Base-by-base conservation (phyloP, 345 rosid species). In the Eucalyptus sp. region DNA sequence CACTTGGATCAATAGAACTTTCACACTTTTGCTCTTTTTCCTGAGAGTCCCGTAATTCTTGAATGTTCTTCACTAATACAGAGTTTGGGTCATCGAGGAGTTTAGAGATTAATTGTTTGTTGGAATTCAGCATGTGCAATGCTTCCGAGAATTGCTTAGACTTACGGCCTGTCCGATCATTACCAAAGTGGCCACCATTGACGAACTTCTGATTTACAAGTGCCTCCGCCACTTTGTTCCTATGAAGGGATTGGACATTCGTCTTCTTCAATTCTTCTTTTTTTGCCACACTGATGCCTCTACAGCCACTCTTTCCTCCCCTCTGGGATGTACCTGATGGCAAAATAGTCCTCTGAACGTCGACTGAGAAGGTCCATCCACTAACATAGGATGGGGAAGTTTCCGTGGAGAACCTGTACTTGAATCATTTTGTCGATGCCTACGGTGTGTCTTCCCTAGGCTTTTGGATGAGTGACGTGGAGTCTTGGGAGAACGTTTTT, bases 41-140 rank as follows among this genome's bases (percentile, higher is more conserved):
- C 87, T 90, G 93, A 68, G 92, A 92, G 87, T 93, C 93, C 50
- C 90, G 91, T 87, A 95, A 89, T 62, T 93, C 97, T 91, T 93
- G 89, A 8, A 95, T 92, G 71, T 93, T 96, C 54, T 93, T 94
- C 29, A 64, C 95, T n/a, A 95, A 87, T 79, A 96, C 89, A 68
- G 96, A 97, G 90, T 94, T 91, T 44, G 97, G 99, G 90, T 97
- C 97, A 81, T 95, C 97, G 52, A 95, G 93, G 88, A 95, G 94
- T 88, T 94, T 95, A 58, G 94, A 50, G 41, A 96, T 94, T 81
- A 97, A 86, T 83, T 94, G 96, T 93, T 94, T 95, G 91, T 97
- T 96, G 10, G 96, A 95, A 90, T 95, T 95, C 83, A 95, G 79
- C 41, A 94, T 89, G 88, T 95, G 93, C 87, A 97, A 90, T 46